Evolutionary conservation across 2,329 filamentous ascomycete species (phyloP).

Genomic region (Cladosporium colombiae): DNA sequence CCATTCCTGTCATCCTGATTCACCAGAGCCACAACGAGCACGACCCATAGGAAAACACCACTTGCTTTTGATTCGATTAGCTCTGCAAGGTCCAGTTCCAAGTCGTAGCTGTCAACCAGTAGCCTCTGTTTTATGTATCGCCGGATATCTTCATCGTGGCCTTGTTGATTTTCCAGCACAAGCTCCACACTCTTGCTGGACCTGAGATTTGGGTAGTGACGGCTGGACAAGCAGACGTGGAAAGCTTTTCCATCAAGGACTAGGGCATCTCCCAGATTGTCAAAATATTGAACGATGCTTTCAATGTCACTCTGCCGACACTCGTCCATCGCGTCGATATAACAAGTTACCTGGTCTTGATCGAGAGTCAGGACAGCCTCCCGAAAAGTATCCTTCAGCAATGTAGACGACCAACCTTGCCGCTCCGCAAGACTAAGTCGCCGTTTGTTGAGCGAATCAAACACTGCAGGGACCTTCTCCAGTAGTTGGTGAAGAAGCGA

Average conservation of each 20-base stretch:
- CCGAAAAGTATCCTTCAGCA: not conserved
- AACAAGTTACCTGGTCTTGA: not conserved
- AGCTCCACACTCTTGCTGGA: not conserved
- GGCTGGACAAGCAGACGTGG: not conserved
- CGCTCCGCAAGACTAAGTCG: not conserved
- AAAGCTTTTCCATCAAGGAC: accelerated
- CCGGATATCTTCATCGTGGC: not conserved
- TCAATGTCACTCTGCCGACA: not conserved
- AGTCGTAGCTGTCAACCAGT: not conserved
- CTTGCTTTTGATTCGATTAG: not conserved
- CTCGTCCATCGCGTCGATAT: not conserved
- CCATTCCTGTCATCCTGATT: not conserved
- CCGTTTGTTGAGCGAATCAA: not conserved
- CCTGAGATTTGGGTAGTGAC: not conserved
- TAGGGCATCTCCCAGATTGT: not conserved
- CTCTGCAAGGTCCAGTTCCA: not conserved
- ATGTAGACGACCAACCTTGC: not conserved
- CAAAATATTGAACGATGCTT: not conserved
- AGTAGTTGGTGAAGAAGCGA: not conserved
- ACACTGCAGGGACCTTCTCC: not conserved
- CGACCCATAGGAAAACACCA: not conserved
- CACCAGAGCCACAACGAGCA: not conserved
- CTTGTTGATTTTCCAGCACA: not conserved
- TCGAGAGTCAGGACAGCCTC: not conserved
- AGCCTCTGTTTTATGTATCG: not conserved